A percentile compares a stretch with the other conserved stretches of the same genome.
These are phyloP conservation scores for Zangia roseola DNA, from an alignment of 768 basidiomycete species.

Conservation along the genomic window DNA sequence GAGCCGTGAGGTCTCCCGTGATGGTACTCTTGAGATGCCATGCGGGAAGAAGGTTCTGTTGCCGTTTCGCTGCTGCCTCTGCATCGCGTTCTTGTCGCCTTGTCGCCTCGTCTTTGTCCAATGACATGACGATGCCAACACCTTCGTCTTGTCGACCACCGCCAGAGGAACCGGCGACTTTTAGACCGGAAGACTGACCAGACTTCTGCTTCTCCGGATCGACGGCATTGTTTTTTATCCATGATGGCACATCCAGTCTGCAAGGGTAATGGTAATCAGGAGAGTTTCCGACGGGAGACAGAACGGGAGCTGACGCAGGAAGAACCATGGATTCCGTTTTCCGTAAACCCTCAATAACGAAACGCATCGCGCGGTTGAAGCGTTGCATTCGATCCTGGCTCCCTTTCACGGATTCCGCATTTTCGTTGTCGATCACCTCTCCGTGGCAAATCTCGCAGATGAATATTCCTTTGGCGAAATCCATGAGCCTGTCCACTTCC, in stretches of 20 bases:
- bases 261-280: conserved; percentile 1
- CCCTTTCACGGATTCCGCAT: conserved; percentile 78
- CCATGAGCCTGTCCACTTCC: conserved; percentile 82
- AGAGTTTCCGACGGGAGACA: background rate
- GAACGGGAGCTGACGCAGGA: conserved; percentile 61
- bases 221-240: conserved; percentile 72
- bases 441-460: conserved; percentile 86
- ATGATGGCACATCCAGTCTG: conserved; percentile 80
- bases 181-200: conserved; percentile 54
- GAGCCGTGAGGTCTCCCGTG: conserved; percentile 84
- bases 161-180: conserved; percentile 70
- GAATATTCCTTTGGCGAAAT: conserved; percentile 62
- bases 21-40: conserved; percentile 98
- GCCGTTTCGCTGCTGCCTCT: conserved; percentile 79
- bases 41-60: conserved; percentile 87
- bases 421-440: conserved; percentile 90
- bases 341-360: conserved; percentile 83
- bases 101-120: conserved; percentile 84
- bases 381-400: conserved; percentile 95
- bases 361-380: conserved; percentile 89
- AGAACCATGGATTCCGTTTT: conserved; percentile 86
- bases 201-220: conserved; percentile 62
- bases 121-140: conserved; percentile 82
- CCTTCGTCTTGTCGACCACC: conserved; percentile 65
- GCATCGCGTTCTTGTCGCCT: conserved; percentile 71